Evolutionary conservation across 371 early-diverging fungal genomes (phyloP).

Genomic region (Mortierella sp.): DNA sequence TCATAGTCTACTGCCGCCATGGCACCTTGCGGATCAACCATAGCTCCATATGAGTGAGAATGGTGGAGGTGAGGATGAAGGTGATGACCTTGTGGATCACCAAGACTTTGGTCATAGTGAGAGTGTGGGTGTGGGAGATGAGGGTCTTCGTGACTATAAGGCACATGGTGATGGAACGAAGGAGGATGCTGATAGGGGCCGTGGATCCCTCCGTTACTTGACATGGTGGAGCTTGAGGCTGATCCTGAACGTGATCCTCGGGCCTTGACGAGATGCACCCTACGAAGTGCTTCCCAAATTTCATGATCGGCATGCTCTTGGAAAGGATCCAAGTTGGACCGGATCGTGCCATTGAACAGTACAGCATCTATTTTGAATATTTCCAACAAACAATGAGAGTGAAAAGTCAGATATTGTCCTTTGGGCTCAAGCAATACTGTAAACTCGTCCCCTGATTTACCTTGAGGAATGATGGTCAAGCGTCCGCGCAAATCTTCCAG

Average conservation of each 20-base stretch:
- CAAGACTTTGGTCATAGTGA: too few species aligned
- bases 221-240: constrained; percentile 17
- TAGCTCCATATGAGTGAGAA: neutral
- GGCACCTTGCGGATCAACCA: constrained; percentile 6
- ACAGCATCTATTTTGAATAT: constrained; percentile 71
- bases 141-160: too few species aligned
- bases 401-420: neutral
- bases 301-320: constrained; percentile 63
- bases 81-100: constrained; percentile 1
- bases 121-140: too few species aligned
- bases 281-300: constrained; percentile 73
- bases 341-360: constrained; percentile 71
- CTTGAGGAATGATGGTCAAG: constrained; percentile 82
- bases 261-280: constrained; percentile 58
- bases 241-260: constrained; percentile 34
- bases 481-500: constrained; percentile 71
- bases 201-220: constrained; percentile 8
- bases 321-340: constrained; percentile 77
- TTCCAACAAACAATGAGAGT: neutral
- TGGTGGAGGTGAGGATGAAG: constrained; percentile 8
- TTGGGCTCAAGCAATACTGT: too few species aligned
- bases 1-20: constrained; percentile 15
- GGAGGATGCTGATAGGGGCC: neutral
- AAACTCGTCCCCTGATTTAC: constrained; percentile 19
- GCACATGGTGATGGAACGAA: constrained; percentile 9